phyloP scores from a whole-genome alignment of 1,284 basidiomycete genomes.

The Quambalaria eucalypti region DNA sequence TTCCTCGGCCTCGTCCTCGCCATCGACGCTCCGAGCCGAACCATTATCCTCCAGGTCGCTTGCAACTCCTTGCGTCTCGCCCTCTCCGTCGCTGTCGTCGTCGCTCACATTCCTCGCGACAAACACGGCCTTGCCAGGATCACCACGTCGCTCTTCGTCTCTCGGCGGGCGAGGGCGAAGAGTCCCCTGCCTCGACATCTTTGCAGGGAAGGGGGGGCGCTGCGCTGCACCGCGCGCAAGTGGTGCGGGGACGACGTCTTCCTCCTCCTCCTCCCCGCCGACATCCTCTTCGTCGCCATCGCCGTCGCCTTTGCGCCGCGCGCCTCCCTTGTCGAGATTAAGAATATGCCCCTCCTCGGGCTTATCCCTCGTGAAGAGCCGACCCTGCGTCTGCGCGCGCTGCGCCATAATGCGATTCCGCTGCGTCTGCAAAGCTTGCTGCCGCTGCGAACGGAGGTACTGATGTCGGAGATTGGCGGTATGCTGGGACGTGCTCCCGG shows the following conservation, averaged over 20 bases:
- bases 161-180: too few relatives aligned
- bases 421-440: neutral
- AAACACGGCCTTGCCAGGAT: too few relatives aligned
- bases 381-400: neutral
- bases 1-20: neutral
- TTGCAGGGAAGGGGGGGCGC: neutral
- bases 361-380: neutral
- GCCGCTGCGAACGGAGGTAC: neutral
- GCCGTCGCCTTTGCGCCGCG: too few relatives aligned
- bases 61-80: too few relatives aligned
- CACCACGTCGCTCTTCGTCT: too few relatives aligned
- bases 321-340: neutral
- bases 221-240: neutral
- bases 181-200: neutral
- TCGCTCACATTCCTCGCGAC: too few relatives aligned
- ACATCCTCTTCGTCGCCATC: neutral
- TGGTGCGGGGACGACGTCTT: neutral
- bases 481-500: neutral
- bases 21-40: too few relatives aligned
- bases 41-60: too few relatives aligned
- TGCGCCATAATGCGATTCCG: neutral
- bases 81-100: too few relatives aligned
- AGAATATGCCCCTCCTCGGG: too few relatives aligned
- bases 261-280: neutral
- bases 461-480: neutral